A percentile compares a stretch with the other conserved stretches of the same genome.
phyloP scores from a whole-genome alignment of 208 protist species.

The Blechomonas ayalai region DNA sequence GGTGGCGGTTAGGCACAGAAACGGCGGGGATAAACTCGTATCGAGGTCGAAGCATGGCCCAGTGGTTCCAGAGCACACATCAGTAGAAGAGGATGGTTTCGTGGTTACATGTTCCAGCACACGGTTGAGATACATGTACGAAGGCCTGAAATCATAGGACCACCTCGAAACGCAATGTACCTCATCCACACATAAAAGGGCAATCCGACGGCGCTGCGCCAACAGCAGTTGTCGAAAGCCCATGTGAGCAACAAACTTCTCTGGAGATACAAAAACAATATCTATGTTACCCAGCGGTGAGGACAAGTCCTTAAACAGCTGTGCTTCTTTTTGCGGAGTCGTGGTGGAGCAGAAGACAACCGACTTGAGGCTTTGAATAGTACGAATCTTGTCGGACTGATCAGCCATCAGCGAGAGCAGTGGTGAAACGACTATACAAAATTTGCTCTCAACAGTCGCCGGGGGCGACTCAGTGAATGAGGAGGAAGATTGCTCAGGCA shows the following conservation, averaged over 20 bases:
- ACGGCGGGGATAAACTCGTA: conserved; percentile 11
- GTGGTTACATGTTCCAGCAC: conserved; percentile 18
- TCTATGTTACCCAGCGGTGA: conserved; percentile 49
- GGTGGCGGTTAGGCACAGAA: conserved; percentile 85
- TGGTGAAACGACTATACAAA: conserved; percentile 91
- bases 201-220: conserved; percentile 45
- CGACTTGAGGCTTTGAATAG: conserved; percentile 21
- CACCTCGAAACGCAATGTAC: conserved; percentile 96
- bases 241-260: conserved; percentile 52
- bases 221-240: conserved; percentile 31
- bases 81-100: neutral
- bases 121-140: conserved; percentile 73
- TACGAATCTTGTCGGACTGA: conserved; percentile 67
- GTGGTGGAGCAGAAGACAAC: conserved; percentile 52
- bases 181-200: conserved; percentile 92
- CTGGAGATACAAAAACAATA: conserved; percentile 80
- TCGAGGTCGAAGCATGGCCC: neutral
- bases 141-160: conserved; percentile 93
- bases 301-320: conserved; percentile 28
- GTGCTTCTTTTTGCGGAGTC: conserved; percentile 23
- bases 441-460: conserved; percentile 21
- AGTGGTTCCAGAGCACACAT: neutral
- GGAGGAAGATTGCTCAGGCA: neutral
- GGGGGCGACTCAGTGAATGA: neutral
- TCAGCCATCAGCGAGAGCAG: conserved; percentile 95